Evolutionary conservation across 208 protist species (phyloP).

Genomic region (Lotmaria passim): DNA sequence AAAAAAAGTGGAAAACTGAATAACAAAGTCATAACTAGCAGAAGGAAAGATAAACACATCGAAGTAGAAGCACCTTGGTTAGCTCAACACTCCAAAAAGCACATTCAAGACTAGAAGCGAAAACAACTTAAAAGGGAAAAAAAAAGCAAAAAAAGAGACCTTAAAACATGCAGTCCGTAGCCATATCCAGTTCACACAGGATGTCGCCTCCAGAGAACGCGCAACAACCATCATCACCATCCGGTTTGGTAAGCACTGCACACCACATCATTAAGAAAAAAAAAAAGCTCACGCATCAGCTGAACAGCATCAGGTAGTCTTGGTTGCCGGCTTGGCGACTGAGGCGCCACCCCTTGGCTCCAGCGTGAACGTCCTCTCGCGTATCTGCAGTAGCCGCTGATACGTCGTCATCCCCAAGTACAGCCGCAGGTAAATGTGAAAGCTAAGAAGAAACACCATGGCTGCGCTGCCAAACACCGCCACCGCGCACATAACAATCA

Average conservation of each 20-base stretch:
- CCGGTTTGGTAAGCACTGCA: too few relatives aligned
- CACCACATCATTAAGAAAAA: too few relatives aligned
- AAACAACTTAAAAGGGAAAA: neutral
- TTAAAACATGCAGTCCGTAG: too few relatives aligned
- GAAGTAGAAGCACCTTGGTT: too few relatives aligned
- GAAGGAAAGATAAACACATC: constrained; percentile 19
- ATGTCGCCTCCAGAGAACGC: too few relatives aligned
- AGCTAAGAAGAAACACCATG: constrained; percentile 62
- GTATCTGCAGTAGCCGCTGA: constrained; percentile 56
- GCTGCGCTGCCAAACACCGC: constrained; percentile 41
- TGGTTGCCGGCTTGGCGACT: constrained; percentile 4
- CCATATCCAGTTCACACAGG: too few relatives aligned
- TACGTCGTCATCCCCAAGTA: constrained; percentile 60
- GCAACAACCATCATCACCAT: too few relatives aligned
- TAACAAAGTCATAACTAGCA: neutral
- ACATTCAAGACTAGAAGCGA: neutral
- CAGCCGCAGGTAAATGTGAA: constrained; percentile 61
- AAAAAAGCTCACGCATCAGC: too few relatives aligned
- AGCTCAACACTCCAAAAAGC: too few relatives aligned
- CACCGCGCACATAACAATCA: constrained; percentile 49
- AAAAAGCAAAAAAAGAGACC: neutral
- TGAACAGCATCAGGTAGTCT: constrained; percentile 14
- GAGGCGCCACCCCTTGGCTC: neutral
- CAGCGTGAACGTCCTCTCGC: constrained; percentile 27
- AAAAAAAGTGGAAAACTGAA: neutral